Conservation (phyloP, 139 green algal species). For the Dunaliella sp. region DNA sequence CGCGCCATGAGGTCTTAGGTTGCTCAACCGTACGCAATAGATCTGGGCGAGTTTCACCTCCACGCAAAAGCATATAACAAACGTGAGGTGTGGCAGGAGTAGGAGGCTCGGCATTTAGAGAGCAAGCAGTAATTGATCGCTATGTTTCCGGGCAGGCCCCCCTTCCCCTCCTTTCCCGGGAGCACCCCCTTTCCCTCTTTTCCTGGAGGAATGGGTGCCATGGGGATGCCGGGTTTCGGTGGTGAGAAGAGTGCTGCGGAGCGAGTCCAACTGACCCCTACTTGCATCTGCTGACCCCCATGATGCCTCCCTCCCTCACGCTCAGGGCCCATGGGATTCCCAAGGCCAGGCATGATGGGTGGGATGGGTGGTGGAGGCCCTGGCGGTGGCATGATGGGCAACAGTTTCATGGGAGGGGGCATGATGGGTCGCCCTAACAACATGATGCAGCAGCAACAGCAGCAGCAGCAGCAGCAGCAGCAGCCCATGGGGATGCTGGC, state of each 20-base stretch:
- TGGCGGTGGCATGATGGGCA: neutral
- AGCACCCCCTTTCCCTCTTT: too few species aligned
- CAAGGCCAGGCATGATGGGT: neutral
- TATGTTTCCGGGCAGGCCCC: too few species aligned
- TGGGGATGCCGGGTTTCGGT: neutral
- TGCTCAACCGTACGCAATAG: too few species aligned
- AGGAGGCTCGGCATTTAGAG: too few species aligned
- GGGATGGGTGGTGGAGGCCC: too few species aligned
- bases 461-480: neutral
- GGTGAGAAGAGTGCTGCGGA: neutral
- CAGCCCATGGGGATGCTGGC: neutral
- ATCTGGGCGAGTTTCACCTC: too few species aligned
- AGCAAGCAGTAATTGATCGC: too few species aligned
- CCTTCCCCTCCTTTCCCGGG: too few species aligned
- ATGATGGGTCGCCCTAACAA: neutral
- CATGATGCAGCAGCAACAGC: neutral
- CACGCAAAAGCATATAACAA: too few species aligned
- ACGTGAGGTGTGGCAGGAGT: too few species aligned
- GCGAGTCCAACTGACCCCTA: neutral
- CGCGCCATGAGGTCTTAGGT: too few species aligned
- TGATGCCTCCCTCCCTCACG: neutral
- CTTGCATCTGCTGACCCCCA: neutral
- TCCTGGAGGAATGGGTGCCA: too few species aligned
- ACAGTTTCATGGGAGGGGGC: neutral
- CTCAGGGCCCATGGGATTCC: neutral